Conservation (phyloP, 768 basidiomycete genomes). For the Amanita rimosa region DNA sequence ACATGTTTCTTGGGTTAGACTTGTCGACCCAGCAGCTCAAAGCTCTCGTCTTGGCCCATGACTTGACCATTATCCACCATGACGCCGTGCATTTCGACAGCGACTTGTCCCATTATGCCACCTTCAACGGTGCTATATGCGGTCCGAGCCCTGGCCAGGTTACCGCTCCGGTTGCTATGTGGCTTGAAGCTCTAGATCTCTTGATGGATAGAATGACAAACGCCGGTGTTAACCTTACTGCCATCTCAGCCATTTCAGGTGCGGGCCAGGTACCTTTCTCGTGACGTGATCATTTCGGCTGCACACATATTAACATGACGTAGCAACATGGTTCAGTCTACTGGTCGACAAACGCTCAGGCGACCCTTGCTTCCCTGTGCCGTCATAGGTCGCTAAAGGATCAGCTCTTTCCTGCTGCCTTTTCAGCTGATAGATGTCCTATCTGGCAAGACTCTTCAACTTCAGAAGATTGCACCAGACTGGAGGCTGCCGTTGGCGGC, state of each 20-base stretch:
- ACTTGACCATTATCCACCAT: slow-evolving; percentile 52
- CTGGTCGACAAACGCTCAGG: slow-evolving; percentile 52
- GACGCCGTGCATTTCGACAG: slow-evolving; percentile 69
- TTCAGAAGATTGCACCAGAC: slow-evolving; percentile 53
- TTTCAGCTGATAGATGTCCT: slow-evolving; percentile 56
- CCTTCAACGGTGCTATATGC: slow-evolving; percentile 51
- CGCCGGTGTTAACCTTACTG: slow-evolving; percentile 45
- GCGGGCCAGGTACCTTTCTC: slow-evolving; percentile 54
- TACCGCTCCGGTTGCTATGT: slow-evolving; percentile 72
- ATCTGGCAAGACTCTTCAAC: slow-evolving; percentile 94
- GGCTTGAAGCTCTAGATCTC: slow-evolving; percentile 78
- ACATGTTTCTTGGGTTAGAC: slow-evolving; percentile 68
- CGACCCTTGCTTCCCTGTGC: slow-evolving; percentile 42
- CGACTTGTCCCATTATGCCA: slow-evolving; percentile 62
- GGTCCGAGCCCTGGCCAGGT: slow-evolving; percentile 65
- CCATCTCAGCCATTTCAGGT: slow-evolving; percentile 59
- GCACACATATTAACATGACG: background rate
- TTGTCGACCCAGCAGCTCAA: slow-evolving; percentile 82
- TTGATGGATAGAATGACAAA: slow-evolving; percentile 51
- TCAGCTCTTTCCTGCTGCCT: slow-evolving; percentile 54
- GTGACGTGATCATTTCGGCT: background rate
- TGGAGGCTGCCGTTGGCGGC: slow-evolving; percentile 62
- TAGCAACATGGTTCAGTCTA: slow-evolving; percentile 86
- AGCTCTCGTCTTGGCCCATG: slow-evolving; percentile 53
- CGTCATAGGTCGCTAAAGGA: slow-evolving; percentile 35